These are phyloP conservation scores for Clavulina sp. DNA, from an alignment of 768 basidiomycete genomes.

Conservation along the genomic window DNA sequence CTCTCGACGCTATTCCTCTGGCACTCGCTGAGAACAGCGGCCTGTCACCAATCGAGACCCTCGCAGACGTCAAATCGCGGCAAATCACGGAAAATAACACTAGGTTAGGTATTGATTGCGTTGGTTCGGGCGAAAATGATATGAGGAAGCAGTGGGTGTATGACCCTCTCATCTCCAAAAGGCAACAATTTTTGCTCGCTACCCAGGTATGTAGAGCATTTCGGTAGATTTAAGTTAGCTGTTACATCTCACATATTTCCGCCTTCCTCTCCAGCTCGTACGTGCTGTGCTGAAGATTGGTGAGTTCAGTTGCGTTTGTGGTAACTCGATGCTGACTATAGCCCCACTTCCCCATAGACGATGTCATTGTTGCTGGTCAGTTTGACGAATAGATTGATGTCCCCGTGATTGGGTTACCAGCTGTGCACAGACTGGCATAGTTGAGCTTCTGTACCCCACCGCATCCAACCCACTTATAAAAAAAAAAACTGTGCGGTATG, in stretches of 20 bases:
- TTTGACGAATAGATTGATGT: conserved; percentile 34
- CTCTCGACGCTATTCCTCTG: conserved; percentile 85
- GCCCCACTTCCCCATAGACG: conserved; percentile 29
- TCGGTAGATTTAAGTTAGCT: conserved; percentile 2
- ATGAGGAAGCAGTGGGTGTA: conserved; percentile 85
- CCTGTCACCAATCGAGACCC: conserved; percentile 85
- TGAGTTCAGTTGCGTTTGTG: conserved; percentile 19
- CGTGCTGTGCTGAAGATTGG: conserved; percentile 80
- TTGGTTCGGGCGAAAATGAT: conserved; percentile 76
- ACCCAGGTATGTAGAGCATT: conserved; percentile 47
- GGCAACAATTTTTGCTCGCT: conserved; percentile 93
- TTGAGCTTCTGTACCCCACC: no score
- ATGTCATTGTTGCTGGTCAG: conserved; percentile 59
- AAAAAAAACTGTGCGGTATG: no score
- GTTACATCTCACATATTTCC: neutral
- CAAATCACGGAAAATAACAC: conserved; percentile 78
- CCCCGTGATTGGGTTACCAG: no score
- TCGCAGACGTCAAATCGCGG: conserved; percentile 87
- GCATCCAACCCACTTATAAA: no score
- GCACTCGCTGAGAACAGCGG: conserved; percentile 98
- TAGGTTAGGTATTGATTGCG: conserved; percentile 83
- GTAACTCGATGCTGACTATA: neutral
- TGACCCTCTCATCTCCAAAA: conserved; percentile 91
- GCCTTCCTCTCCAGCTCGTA: conserved; percentile 35
- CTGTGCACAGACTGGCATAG: no score